Evolutionary conservation across 768 basidiomycete genomes (phyloP).

Genomic region (Fomitopsis serialis): DNA sequence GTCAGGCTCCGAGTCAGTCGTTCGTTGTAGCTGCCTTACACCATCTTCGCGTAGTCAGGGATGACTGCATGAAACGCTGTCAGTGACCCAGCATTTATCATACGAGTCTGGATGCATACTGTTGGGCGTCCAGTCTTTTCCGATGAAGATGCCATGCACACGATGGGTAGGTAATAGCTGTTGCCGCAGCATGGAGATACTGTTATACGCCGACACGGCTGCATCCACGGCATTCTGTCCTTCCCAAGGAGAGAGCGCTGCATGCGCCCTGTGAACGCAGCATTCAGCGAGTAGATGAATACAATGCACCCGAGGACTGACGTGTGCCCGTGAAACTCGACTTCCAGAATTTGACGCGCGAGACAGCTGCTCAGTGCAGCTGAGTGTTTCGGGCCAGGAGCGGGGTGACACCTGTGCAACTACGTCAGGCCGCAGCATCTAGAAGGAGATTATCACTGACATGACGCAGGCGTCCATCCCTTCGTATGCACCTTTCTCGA

Average conservation of each 20-base stretch:
- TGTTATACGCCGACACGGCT: conserved; percentile 79
- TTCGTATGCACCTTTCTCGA: conserved; percentile 67
- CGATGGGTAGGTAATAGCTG: conserved; percentile 75
- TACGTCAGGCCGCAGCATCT: neutral
- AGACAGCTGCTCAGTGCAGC: conserved; percentile 61
- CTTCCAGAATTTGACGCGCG: conserved; percentile 52
- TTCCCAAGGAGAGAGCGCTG: conserved; percentile 79
- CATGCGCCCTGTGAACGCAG: conserved; percentile 62
- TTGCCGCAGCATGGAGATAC: conserved; percentile 75
- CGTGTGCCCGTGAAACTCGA: conserved; percentile 75
- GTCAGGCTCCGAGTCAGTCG: neutral
- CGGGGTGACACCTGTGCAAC: conserved; percentile 70
- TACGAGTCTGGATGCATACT: conserved; percentile 36
- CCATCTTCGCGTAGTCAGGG: conserved; percentile 73
- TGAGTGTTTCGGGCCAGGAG: conserved; percentile 66
- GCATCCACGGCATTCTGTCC: conserved; percentile 82
- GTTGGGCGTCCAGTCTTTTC: conserved; percentile 70
- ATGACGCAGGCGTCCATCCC: conserved; percentile 77
- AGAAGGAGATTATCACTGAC: conserved; percentile 29
- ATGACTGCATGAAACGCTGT: conserved; percentile 47
- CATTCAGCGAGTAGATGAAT: too few relatives aligned
- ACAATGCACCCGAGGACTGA: conserved; percentile 25
- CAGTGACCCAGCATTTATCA: neutral
- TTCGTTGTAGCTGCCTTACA: conserved; percentile 32
- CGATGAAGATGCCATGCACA: conserved; percentile 75